These are phyloP conservation scores for Cyberlindnera mississippiensis DNA, from an alignment of 805 yeast genomes.

Conservation along the genomic window DNA sequence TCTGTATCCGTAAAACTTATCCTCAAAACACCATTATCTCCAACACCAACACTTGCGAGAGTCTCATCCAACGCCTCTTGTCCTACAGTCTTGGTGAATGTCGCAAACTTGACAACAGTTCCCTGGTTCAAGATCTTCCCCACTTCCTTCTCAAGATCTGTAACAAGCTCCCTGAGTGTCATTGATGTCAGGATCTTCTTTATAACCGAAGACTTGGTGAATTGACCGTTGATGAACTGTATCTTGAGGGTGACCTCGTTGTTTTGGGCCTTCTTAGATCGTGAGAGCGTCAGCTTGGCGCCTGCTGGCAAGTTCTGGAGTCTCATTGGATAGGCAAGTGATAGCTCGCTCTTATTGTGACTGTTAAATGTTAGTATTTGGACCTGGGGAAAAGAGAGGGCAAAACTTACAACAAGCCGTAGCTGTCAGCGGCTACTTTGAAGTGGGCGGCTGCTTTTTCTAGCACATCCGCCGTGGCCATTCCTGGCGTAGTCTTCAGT, in stretches of 20 bases:
- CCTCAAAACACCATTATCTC: conserved; percentile 25
- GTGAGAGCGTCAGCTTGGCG: conserved; percentile 34
- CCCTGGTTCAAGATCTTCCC: conserved; percentile 17
- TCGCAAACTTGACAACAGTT: conserved; percentile 19
- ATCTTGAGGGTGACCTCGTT: conserved; percentile 30
- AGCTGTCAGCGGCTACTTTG: conserved; percentile 27
- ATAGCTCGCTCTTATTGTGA: conserved; percentile 33
- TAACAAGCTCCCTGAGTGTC: conserved; percentile 15
- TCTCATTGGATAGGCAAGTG: conserved; percentile 40
- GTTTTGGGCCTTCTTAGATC: conserved; percentile 1
- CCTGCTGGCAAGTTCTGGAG: conserved; percentile 42
- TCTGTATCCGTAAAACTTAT: conserved; percentile 15
- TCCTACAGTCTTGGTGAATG: conserved; percentile 18
- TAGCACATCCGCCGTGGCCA: conserved; percentile 35
- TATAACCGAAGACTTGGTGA: conserved; percentile 24
- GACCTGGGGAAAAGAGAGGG: not conserved
- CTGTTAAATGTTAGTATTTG: conserved; percentile 3
- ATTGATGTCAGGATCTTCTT: conserved; percentile 20
- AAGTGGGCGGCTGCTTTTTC: conserved; percentile 35
- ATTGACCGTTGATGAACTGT: conserved; percentile 25
- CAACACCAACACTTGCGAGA: conserved; percentile 22
- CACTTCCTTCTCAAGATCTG: conserved; percentile 18
- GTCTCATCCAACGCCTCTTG: conserved; percentile 12
- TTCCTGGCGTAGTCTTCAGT: conserved; percentile 33
- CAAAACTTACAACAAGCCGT: conserved; percentile 25